phyloP scores from a whole-genome alignment of 2,329 filamentous ascomycete species.

The Arthrobotrys conoides region DNA sequence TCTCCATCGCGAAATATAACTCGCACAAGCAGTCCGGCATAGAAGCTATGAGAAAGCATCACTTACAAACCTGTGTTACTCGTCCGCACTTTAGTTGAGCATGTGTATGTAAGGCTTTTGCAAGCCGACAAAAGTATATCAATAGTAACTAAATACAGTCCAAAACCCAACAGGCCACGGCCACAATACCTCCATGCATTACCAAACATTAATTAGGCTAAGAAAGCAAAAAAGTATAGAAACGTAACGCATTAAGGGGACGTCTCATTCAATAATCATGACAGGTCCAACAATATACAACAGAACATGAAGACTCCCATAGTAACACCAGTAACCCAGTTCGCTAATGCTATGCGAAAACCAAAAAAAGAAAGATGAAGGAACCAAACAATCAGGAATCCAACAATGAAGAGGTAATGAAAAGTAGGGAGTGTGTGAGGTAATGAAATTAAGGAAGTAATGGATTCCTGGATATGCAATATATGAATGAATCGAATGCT shows the following conservation, averaged over 20 bases:
- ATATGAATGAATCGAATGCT: constrained; percentile 10
- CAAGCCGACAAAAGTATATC: constrained; percentile 1
- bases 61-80: too few relatives aligned
- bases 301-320: constrained; percentile 30
- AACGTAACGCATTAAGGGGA: not conserved
- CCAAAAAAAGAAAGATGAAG: not conserved
- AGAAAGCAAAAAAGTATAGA: constrained; percentile 8
- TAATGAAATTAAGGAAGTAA: constrained; percentile 8
- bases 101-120: too few relatives aligned
- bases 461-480: not conserved
- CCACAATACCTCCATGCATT: constrained; percentile 18
- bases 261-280: constrained; percentile 15
- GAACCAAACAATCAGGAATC: constrained; percentile 12
- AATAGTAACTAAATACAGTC: constrained; percentile 15
- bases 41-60: too few relatives aligned
- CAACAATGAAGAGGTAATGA: not conserved
- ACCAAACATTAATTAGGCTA: constrained; percentile 11
- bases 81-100: too few relatives aligned
- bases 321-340: constrained; percentile 35
- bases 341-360: constrained; percentile 49
- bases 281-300: constrained; percentile 26
- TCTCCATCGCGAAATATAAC: too few relatives aligned
- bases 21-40: too few relatives aligned
- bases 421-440: not conserved
- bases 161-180: not conserved